phyloP scores from a whole-genome alignment of 805 yeast species.

The Hanseniaspora guilliermondii region DNA sequence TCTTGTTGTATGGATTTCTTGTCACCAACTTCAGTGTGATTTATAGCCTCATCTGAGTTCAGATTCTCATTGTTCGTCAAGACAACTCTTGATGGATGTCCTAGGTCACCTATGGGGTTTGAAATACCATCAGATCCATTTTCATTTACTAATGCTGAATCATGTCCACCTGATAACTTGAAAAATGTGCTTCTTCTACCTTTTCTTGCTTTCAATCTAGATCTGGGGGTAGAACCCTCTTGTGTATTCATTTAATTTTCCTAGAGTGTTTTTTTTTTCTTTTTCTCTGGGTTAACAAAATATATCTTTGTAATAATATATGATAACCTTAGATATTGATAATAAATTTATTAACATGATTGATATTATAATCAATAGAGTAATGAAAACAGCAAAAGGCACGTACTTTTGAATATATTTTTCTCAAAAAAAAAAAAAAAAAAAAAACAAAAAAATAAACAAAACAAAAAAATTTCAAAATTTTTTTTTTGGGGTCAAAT shows the following conservation, averaged over 20 bases:
- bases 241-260: neutral
- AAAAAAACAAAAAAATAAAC: neutral
- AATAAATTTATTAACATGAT: neutral
- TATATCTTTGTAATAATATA: too few relatives aligned
- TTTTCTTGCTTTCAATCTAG: constrained; percentile 1
- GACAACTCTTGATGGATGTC: constrained; percentile 1
- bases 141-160: neutral
- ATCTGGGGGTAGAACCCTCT: constrained; percentile 4
- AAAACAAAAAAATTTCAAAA: neutral
- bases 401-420: too few relatives aligned
- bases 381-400: too few relatives aligned
- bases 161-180: neutral
- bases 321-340: too few relatives aligned
- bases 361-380: neutral
- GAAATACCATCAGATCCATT: neutral
- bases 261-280: too few relatives aligned
- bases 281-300: neutral
- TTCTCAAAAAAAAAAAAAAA: neutral
- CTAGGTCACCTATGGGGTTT: constrained; percentile 2
- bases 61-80: neutral
- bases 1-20: constrained; percentile 8
- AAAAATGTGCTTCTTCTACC: constrained; percentile 10
- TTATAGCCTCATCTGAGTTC: neutral
- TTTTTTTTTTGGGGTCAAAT: neutral
- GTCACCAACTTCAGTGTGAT: neutral